These are phyloP conservation scores for Exophiala lecanii-corni DNA, from an alignment of 2,329 filamentous ascomycete genomes.

Conservation along the genomic window DNA sequence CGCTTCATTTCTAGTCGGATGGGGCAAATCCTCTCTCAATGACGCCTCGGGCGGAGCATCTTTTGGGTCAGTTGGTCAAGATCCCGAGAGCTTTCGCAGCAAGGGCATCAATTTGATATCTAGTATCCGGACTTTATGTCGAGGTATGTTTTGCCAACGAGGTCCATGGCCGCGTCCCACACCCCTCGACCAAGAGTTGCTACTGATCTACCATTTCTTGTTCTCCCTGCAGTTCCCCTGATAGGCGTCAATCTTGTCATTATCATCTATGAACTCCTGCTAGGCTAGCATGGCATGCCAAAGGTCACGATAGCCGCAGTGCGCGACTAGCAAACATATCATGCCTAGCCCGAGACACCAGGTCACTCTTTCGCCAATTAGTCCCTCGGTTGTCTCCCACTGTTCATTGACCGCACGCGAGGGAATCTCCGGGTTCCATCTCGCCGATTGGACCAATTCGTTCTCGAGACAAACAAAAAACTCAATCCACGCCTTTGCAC, in stretches of 20 bases:
- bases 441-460: too few species aligned
- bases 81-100: constrained; percentile 75
- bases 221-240: constrained; percentile 61
- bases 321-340: too few species aligned
- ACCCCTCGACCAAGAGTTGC: neutral
- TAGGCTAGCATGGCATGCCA: constrained; percentile 53
- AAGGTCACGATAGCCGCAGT: too few species aligned
- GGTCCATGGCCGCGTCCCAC: neutral
- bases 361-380: too few species aligned
- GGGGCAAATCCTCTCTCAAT: constrained; percentile 52
- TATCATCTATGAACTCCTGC: constrained; percentile 74
- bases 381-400: too few species aligned
- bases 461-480: too few species aligned
- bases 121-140: constrained; percentile 41
- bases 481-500: too few species aligned
- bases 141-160: constrained; percentile 9
- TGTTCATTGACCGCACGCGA: too few species aligned
- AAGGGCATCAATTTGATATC: constrained; percentile 87
- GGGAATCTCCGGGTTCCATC: too few species aligned
- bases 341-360: too few species aligned
- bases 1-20: constrained; percentile 70
- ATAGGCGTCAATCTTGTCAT: constrained; percentile 79
- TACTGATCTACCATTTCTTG: too few species aligned
- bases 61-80: constrained; percentile 63
- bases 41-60: constrained; percentile 58